A percentile compares a stretch with the other conserved stretches of the same genome.
Conservation (phyloP, 176 grass and related monocot genomes). For the Elymus sibiricus region DNA sequence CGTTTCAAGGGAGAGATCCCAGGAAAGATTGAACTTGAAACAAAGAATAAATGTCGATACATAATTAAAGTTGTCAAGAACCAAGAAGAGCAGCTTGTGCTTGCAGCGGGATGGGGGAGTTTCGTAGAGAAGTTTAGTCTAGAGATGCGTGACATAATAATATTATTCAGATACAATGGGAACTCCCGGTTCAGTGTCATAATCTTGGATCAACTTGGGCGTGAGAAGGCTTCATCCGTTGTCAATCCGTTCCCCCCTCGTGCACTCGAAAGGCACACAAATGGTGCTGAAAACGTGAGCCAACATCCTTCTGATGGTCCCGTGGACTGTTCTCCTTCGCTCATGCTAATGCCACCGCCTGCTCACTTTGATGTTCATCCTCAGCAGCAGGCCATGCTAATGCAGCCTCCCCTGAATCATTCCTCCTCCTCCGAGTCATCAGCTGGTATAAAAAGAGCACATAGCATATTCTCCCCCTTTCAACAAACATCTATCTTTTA, state of each 20-base stretch:
- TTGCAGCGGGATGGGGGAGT: background rate
- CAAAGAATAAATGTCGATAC: background rate
- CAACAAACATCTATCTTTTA: background rate
- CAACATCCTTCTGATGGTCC: background rate
- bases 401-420: too few species aligned
- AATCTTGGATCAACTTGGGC: background rate
- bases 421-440: background rate
- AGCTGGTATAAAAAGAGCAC: background rate
- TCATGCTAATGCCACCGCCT: too few species aligned
- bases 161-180: background rate
- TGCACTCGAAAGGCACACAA: background rate
- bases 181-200: background rate
- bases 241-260: background rate
- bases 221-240: background rate
- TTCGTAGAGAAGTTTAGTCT: background rate
- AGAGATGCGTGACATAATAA: background rate
- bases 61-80: background rate
- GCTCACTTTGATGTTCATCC: too few species aligned
- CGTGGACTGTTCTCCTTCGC: too few species aligned
- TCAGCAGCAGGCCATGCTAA: too few species aligned
- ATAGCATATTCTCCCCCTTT: background rate
- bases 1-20: background rate
- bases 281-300: background rate
- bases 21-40: background rate
- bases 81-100: background rate